phyloP scores from a whole-genome alignment of 768 basidiomycete species.

The Kwoniella pini region DNA sequence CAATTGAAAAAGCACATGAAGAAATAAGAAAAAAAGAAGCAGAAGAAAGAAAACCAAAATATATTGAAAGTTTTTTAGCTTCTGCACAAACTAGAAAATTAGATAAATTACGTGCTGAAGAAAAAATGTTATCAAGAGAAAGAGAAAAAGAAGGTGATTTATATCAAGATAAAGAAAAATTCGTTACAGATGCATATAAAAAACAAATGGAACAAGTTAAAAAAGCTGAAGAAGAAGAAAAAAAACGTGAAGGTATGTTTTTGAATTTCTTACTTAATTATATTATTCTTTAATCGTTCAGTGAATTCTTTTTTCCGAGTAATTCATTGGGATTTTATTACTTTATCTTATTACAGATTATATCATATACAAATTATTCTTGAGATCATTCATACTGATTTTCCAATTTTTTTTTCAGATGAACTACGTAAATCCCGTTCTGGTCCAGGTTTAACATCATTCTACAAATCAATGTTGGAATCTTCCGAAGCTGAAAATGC shows the following conservation, averaged over 20 bases:
- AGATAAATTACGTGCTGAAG: conserved; percentile 89
- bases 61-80: conserved; percentile 74
- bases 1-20: conserved; percentile 73
- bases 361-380: no score
- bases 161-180: conserved; percentile 92
- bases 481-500: conserved; percentile 62
- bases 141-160: conserved; percentile 90
- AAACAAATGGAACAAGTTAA: conserved; percentile 92
- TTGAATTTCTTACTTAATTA: not conserved
- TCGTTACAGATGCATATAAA: conserved; percentile 96
- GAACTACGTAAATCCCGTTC: conserved; percentile 46
- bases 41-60: conserved; percentile 89
- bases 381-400: not conserved
- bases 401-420: conserved; percentile 35
- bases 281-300: not conserved
- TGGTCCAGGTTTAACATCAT: conserved; percentile 54
- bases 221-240: conserved; percentile 90
- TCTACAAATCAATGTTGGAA: conserved; percentile 55
- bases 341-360: no score
- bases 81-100: conserved; percentile 83
- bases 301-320: not conserved
- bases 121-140: conserved; percentile 94
- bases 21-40: conserved; percentile 73
- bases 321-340: not conserved
- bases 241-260: conserved; percentile 73